Conservation (phyloP, 208 protist species). For the Trypanosoma brucei region DNA sequence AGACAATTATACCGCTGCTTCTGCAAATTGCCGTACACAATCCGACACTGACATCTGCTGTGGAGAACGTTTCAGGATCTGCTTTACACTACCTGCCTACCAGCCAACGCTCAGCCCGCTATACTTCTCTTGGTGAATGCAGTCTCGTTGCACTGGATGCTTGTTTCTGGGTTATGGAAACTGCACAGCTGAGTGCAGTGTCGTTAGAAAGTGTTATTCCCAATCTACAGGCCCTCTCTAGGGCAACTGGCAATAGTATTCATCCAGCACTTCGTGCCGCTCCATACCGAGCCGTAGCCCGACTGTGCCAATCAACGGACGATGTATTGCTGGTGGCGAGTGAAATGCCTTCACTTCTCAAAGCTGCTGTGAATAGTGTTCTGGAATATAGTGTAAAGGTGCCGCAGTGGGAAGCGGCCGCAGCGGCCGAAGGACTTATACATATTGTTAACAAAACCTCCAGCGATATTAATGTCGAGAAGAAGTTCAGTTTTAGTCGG, state of each 20-base stretch:
- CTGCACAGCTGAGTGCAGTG: constrained; percentile 22
- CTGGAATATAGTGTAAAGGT: constrained; percentile 34
- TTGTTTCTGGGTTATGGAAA: constrained; percentile 35
- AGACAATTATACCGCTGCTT: constrained; percentile 46
- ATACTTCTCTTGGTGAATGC: constrained; percentile 74
- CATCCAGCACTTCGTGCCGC: constrained; percentile 55
- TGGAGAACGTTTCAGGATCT: constrained; percentile 42
- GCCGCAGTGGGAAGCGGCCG: constrained; percentile 67
- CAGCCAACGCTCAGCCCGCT: constrained; percentile 47
- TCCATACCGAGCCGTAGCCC: constrained; percentile 45
- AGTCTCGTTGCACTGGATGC: constrained; percentile 59
- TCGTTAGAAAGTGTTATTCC: constrained; percentile 42
- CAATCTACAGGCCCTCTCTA: constrained; percentile 34
- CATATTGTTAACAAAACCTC: constrained; percentile 25
- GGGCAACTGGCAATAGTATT: constrained; percentile 55
- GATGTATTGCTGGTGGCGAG: constrained; percentile 36
- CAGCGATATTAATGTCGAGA: constrained; percentile 12
- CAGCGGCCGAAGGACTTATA: constrained; percentile 70
- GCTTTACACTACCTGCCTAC: constrained; percentile 46
- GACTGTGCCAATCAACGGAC: constrained; percentile 32
- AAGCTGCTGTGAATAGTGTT: constrained; percentile 51
- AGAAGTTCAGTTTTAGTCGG: constrained; percentile 25
- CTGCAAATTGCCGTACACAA: constrained; percentile 60
- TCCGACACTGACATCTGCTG: constrained; percentile 52
- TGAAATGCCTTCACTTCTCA: constrained; percentile 64